Evolutionary conservation across 441 rosid species (phyloP).

Genomic region (Cnidoscolus chayamansa): DNA sequence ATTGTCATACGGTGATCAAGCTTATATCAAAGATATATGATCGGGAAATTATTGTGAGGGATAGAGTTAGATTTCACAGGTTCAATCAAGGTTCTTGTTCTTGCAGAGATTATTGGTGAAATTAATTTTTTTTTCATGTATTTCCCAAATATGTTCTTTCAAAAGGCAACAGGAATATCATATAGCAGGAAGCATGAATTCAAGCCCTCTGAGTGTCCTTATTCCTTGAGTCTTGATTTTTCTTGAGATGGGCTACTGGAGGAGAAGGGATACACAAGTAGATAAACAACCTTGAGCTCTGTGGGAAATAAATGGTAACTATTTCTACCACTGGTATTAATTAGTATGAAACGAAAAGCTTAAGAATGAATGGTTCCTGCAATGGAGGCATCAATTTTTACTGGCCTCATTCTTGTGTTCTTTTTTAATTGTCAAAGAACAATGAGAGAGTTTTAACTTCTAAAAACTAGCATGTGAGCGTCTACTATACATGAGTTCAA

Average conservation of each 20-base stretch:
- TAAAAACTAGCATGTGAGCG: too few relatives aligned
- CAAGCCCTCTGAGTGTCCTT: not conserved
- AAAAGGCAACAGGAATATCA: not conserved
- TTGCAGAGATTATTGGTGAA: conserved; percentile 79
- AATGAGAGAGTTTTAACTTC: too few relatives aligned
- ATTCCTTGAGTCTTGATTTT: too few relatives aligned
- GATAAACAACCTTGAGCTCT: too few relatives aligned
- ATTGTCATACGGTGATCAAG: conserved; percentile 74
- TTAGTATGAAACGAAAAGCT: too few relatives aligned
- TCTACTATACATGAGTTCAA: too few relatives aligned
- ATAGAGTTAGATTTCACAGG: conserved; percentile 71
- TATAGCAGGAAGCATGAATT: not conserved
- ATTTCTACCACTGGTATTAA: too few relatives aligned
- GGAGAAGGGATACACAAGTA: too few relatives aligned
- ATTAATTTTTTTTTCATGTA: not conserved
- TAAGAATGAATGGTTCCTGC: not conserved
- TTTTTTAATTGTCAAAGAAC: too few relatives aligned
- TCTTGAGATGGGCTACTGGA: too few relatives aligned
- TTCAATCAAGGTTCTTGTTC: conserved; percentile 72
- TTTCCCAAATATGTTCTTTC: not conserved
- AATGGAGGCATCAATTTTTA: not conserved
- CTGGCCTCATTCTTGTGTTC: too few relatives aligned
- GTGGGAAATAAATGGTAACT: too few relatives aligned
- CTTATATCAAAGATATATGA: conserved; percentile 57
- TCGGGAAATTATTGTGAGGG: conserved; percentile 74